Percentiles rank a stretch among this genome's conserved stretches.
phyloP scores from a whole-genome alignment of 2,329 filamentous ascomycete genomes.

The Eurotiales sp. region DNA sequence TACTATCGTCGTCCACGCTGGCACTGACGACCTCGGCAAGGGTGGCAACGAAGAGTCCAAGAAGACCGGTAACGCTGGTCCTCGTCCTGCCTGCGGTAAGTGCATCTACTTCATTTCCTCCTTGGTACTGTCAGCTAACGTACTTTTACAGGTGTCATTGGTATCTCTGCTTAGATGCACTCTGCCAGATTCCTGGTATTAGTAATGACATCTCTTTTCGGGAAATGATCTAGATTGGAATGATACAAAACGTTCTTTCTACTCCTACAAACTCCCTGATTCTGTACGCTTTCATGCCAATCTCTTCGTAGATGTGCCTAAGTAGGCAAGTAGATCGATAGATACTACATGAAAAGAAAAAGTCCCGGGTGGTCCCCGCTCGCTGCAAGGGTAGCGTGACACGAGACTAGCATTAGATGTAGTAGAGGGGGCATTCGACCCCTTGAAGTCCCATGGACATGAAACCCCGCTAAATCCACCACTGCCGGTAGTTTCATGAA shows the following conservation, averaged over 20 bases:
- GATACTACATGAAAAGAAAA: too few species aligned
- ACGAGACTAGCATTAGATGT: too few species aligned
- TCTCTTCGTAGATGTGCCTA: not conserved
- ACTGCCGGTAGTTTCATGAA: too few species aligned
- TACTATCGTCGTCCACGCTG: conserved; percentile 89
- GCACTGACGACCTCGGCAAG: conserved; percentile 95
- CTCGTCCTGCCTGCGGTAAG: conserved; percentile 89
- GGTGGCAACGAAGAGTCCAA: conserved; percentile 90
- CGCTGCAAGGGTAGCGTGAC: not conserved
- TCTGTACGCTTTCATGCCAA: too few species aligned
- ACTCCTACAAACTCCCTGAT: not conserved
- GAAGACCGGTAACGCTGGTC: conserved; percentile 96
- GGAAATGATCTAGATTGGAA: conserved; percentile 9
- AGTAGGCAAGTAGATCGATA: too few species aligned
- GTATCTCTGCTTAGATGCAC: conserved; percentile 67
- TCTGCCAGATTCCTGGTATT: conserved; percentile 13
- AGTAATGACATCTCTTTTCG: conserved; percentile 5
- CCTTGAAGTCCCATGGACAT: too few species aligned
- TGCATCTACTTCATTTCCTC: conserved; percentile 14
- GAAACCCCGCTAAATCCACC: too few species aligned
- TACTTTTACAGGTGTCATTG: conserved; percentile 68
- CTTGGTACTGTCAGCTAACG: not conserved
- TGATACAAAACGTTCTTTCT: conserved; percentile 4
- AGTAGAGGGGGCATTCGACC: too few species aligned
- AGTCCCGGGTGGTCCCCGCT: not conserved